Evolutionary conservation across 1,284 basidiomycete genomes (phyloP).

Genomic region (Microbotryomycetes sp.): DNA sequence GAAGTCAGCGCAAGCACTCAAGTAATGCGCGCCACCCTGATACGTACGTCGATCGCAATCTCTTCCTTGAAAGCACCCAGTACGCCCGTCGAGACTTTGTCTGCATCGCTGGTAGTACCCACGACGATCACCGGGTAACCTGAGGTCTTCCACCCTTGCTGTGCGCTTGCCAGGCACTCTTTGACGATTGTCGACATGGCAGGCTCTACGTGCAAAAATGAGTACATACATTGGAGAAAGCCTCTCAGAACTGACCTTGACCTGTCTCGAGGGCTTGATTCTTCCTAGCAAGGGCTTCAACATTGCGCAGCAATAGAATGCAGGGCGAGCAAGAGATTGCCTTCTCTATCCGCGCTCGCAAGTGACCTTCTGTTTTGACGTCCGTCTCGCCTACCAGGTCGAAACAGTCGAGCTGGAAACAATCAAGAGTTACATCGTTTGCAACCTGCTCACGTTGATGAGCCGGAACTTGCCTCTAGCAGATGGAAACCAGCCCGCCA

Average conservation of each 20-base stretch:
- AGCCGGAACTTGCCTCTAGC: slow-evolving; percentile 55
- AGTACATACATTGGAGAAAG: slow-evolving; percentile 19
- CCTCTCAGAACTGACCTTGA: slow-evolving; percentile 47
- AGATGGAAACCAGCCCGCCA: slow-evolving; percentile 64
- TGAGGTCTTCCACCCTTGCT: slow-evolving; percentile 51
- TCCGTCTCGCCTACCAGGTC: slow-evolving; percentile 74
- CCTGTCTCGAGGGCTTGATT: slow-evolving; percentile 60
- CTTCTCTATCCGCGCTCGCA: slow-evolving; percentile 68
- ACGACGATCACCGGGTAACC: slow-evolving; percentile 65
- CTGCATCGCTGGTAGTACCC: slow-evolving; percentile 65
- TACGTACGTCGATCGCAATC: slow-evolving; percentile 60
- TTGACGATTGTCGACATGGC: slow-evolving; percentile 55
- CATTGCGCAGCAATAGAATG: slow-evolving; percentile 69
- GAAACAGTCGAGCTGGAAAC: slow-evolving; percentile 74
- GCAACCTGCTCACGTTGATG: too few species aligned
- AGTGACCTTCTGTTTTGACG: slow-evolving; percentile 64
- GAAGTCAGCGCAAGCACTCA: background rate
- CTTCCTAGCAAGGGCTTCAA: slow-evolving; percentile 73
- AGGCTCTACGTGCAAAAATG: slow-evolving; percentile 48
- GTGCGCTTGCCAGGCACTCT: slow-evolving; percentile 56
- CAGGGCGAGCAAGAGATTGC: slow-evolving; percentile 77
- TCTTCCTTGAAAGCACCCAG: slow-evolving; percentile 82
- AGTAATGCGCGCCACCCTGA: too few species aligned
- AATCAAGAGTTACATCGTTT: too few species aligned
- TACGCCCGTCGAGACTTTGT: slow-evolving; percentile 59